Evolutionary conservation across 768 basidiomycete genomes (phyloP).

Genomic region (Tulasnella sp.): DNA sequence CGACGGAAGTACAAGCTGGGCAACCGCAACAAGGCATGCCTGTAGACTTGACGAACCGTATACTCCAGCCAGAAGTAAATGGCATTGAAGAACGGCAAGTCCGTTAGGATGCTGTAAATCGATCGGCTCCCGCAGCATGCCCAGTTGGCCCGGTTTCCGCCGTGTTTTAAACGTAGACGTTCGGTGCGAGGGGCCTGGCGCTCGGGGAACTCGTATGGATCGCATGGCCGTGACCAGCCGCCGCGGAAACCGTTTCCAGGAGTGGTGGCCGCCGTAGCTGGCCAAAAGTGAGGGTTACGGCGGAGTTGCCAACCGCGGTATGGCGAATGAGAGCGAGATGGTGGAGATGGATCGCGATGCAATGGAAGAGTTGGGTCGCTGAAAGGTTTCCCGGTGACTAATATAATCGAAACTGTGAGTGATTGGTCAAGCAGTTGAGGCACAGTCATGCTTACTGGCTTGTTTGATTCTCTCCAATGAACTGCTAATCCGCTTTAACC

Average conservation of each 20-base stretch:
- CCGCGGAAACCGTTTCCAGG: not conserved
- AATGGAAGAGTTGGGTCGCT: conserved; percentile 1
- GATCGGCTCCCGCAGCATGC: not conserved
- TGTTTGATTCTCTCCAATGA: conserved; percentile 11
- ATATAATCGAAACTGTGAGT: not conserved
- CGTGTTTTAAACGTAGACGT: not conserved
- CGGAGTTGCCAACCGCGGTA: not conserved
- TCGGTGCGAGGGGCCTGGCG: not conserved
- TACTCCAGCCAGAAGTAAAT: not conserved
- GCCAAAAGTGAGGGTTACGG: conserved; percentile 10
- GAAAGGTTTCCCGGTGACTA: not conserved
- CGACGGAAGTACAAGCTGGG: conserved; percentile 72
- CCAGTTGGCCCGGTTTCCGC: not conserved
- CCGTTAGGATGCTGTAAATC: not conserved
- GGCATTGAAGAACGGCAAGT: not conserved
- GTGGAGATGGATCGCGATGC: not conserved
- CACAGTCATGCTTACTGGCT: not conserved
- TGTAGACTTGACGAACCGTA: conserved; percentile 32
- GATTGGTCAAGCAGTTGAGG: not conserved
- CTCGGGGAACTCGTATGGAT: conserved; percentile 6
- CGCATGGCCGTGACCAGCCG: not conserved
- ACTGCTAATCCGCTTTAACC: conserved; percentile 7
- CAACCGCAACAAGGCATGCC: conserved; percentile 47
- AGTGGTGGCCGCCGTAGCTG: not conserved
- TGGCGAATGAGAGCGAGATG: conserved; percentile 2